Base-by-base conservation (phyloP, 495 filamentous ascomycete species). In the Darksidea phi region DNA sequence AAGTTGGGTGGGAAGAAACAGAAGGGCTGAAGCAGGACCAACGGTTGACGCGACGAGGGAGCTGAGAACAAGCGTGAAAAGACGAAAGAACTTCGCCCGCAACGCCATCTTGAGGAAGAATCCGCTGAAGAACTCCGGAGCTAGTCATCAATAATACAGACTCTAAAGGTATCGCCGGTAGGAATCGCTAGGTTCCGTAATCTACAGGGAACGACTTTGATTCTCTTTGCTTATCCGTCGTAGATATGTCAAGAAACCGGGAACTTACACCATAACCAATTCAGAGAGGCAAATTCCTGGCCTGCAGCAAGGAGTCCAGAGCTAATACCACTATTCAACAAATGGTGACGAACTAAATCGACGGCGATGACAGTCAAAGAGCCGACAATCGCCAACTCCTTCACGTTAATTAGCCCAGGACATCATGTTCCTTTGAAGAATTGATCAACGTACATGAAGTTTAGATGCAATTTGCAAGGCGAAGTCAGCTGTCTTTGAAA, bases 301-400 rank as follows among this genome's bases (percentile, higher is more conserved):
- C 28, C 28, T 32, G 28, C 10, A 10, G 4, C 10, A 32, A 32
- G 28, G 10, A 32, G 28, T 32, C 28, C 28, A 32, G 10, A 32
- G 10, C 10, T 32, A 4, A 32, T 32, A 32, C 28, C 28, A 32
- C 28, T 10, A 32, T 10, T 4, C 28, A 32, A 32, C 28, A 32
- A 4, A 32, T 32, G 28, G 28, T 32, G 28, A 10, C 28, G 28
- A 4, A 32, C 10, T 10, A 32, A 32, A 32, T 32, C 28, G 28
- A 26, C 6, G 23, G 17, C n/a, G 15, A 26, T 20, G 12, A 6
- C 6, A 23, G 13, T 21, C 12, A 23, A 49, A 13, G 23, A 15
- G 23, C 47, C 47, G 23, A 49, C 23, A 26, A 49, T 49, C 47
- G 23, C 12, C 17, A 49, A 26, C 23, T 49, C 47, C 47, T 49